Evolutionary conservation across 2,329 filamentous ascomycete genomes (phyloP).

Genomic region (Hypomyces rosellus): DNA sequence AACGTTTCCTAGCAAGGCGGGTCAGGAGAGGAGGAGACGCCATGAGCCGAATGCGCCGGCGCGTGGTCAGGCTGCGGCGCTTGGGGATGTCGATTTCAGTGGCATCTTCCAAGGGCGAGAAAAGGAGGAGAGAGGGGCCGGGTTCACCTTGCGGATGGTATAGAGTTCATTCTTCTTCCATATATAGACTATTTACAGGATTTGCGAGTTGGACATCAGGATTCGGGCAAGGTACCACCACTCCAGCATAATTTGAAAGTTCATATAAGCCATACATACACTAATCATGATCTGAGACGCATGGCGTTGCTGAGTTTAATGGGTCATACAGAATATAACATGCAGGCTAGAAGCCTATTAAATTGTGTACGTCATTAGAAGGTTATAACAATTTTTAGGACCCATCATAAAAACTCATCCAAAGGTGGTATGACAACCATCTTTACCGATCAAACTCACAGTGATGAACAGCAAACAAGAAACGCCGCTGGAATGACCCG

Average conservation of each 20-base stretch:
- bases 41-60: conserved; percentile 75
- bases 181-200: too few species aligned
- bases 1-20: conserved; percentile 92
- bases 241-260: too few species aligned
- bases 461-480: conserved; percentile 4
- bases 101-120: conserved; percentile 64
- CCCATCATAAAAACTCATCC: conserved; percentile 12
- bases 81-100: conserved; percentile 58
- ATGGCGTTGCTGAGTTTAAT: background rate
- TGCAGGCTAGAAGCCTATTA: conserved; percentile 9
- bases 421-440: conserved; percentile 2
- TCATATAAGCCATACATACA: too few species aligned
- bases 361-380: conserved; percentile 12
- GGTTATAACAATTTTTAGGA: conserved; percentile 6
- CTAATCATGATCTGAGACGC: too few species aligned
- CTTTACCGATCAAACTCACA: conserved; percentile 6
- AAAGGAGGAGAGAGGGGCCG: conserved; percentile 58
- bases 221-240: too few species aligned
- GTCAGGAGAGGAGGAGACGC: conserved; percentile 73
- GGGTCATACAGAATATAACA: background rate
- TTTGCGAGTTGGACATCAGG: too few species aligned
- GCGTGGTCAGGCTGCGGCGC: conserved; percentile 58
- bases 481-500: conserved; percentile 10
- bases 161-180: conserved; percentile 13
- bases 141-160: conserved; percentile 59